These are phyloP conservation scores for Candida alai DNA, from an alignment of 805 yeast genomes.

Conservation along the genomic window DNA sequence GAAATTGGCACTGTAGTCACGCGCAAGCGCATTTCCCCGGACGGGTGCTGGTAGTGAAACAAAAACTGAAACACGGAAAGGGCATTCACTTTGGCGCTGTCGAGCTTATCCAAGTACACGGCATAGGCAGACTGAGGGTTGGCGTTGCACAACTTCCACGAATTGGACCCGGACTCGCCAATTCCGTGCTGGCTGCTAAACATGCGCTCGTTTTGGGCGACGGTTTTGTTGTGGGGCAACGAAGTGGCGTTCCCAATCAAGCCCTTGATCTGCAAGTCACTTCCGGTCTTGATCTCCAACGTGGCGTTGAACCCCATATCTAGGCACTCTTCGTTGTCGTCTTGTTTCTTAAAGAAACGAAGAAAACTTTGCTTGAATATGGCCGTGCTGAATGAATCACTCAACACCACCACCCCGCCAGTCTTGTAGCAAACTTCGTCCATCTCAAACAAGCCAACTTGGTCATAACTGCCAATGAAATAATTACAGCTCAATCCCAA, in stretches of 20 bases:
- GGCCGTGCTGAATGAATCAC: constrained; percentile 64
- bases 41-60: constrained; percentile 59
- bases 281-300: constrained; percentile 50
- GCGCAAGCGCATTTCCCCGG: constrained; percentile 52
- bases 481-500: constrained; percentile 55
- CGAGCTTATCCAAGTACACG: constrained; percentile 50
- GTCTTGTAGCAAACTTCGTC: constrained; percentile 52
- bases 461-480: constrained; percentile 67
- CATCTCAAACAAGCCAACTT: constrained; percentile 67
- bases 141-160: constrained; percentile 58
- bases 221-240: constrained; percentile 26
- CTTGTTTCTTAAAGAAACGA: constrained; percentile 43
- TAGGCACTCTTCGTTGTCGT: constrained; percentile 29
- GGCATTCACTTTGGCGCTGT: constrained; percentile 26
- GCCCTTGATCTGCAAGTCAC: constrained; percentile 53
- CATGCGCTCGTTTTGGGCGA: constrained; percentile 11
- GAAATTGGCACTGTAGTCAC: constrained; percentile 56
- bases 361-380: constrained; percentile 64
- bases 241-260: constrained; percentile 61
- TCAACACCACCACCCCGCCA: constrained; percentile 60
- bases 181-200: constrained; percentile 26
- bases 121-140: constrained; percentile 59
- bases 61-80: constrained; percentile 47
- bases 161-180: constrained; percentile 51
- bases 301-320: constrained; percentile 59